These are phyloP conservation scores for Sarcocystis neurona DNA, from an alignment of 169 alveolate genomes.

Conservation along the genomic window DNA sequence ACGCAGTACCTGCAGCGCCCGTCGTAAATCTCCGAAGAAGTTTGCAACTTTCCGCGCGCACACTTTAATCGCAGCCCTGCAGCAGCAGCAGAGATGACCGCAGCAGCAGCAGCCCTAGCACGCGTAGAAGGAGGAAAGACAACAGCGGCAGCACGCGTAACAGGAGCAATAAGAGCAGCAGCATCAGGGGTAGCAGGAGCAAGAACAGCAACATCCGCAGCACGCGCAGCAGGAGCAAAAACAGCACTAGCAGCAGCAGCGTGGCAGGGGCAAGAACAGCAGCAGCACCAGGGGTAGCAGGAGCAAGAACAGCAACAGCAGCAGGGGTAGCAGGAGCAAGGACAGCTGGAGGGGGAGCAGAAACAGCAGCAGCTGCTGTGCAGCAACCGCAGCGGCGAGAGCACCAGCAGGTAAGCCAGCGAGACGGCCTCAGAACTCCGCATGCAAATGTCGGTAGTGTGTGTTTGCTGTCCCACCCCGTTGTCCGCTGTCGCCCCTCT, in stretches of 20 bases:
- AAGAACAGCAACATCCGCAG: neutral
- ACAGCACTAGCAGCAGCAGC: neutral
- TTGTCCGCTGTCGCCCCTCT: too few species aligned
- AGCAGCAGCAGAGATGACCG: neutral
- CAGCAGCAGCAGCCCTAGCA: neutral
- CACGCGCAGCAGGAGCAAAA: neutral
- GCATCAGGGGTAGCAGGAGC: neutral
- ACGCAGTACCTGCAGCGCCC: conserved; percentile 77
- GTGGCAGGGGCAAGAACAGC: neutral
- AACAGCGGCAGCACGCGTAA: neutral
- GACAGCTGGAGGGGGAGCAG: neutral
- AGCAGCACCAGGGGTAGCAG: neutral
- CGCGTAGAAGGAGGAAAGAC: neutral
- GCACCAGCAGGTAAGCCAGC: too few species aligned
- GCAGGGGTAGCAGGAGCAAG: neutral
- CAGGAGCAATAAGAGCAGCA: neutral
- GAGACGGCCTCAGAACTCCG: too few species aligned
- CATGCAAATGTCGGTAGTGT: too few species aligned
- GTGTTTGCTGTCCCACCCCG: too few species aligned
- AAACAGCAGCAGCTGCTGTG: neutral
- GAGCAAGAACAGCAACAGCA: neutral
- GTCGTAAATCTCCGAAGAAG: conserved; percentile 79
- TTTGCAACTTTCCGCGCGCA: conserved; percentile 84
- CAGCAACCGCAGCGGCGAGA: neutral
- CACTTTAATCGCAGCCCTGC: conserved; percentile 75